Evolutionary conservation across 129 eudicot species (phyloP).

Genomic region (Ambrosia trifida): DNA sequence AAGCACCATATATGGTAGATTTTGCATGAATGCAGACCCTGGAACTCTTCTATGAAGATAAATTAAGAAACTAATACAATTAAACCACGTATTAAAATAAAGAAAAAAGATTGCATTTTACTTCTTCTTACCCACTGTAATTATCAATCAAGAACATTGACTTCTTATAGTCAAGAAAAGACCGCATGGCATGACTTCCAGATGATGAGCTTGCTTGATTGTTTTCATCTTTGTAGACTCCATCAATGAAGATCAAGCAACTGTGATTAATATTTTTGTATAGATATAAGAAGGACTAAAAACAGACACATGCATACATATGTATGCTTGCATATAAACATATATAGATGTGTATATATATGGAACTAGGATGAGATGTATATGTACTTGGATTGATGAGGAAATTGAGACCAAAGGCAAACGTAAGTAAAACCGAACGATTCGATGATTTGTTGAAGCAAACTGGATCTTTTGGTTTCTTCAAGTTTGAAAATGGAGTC

Average conservation of each 20-base stretch:
- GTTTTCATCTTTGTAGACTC: constrained; percentile 51
- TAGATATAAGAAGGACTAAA: not conserved
- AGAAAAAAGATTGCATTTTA: not conserved
- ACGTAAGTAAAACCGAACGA: constrained; percentile 59
- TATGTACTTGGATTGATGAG: constrained; percentile 57
- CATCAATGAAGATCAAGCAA: constrained; percentile 53
- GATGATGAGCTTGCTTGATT: constrained; percentile 54
- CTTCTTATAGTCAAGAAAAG: constrained; percentile 51
- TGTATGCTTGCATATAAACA: not conserved
- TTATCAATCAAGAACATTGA: constrained; percentile 37
- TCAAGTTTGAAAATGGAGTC: constrained; percentile 66
- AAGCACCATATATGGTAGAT: constrained; percentile 54
- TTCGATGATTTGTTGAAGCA: constrained; percentile 51
- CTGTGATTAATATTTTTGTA: constrained; percentile 34
- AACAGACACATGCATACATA: not conserved
- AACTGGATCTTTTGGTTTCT: constrained; percentile 47
- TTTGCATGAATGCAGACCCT: constrained; percentile 67
- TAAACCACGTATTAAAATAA: not conserved
- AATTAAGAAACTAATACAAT: not conserved
- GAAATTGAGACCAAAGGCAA: constrained; percentile 77
- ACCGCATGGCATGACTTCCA: constrained; percentile 44
- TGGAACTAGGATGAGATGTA: not conserved
- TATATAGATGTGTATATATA: not conserved
- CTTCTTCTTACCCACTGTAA: constrained; percentile 30
- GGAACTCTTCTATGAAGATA: constrained; percentile 52